Base-by-base conservation (phyloP, 352 stramenopile genomes). In the Pythium graminicola region DNA sequence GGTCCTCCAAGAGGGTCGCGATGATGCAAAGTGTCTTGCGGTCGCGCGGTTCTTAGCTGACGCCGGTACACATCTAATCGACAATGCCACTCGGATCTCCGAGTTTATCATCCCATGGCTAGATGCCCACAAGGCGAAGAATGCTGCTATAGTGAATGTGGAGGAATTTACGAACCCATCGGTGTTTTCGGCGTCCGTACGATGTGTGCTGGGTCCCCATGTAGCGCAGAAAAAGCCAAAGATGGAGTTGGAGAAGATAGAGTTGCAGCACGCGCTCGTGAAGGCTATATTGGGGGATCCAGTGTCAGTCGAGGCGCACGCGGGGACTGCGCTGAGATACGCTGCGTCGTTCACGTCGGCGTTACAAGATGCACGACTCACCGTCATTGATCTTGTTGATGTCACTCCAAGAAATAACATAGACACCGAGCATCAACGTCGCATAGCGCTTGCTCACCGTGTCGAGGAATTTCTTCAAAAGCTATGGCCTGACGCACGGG, bases 81-180 rank as follows among this genome's bases (percentile, higher is more conserved):
- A 60, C 22, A 74, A 70, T 1, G 39, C n/a, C 6, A 51, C 61
- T 33, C 66, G 70, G n/a, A 46, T 86, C 49, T 28, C 68, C 11
- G 49, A 33, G 14, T 85, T 87, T 45, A 13, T 89, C 16, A 78
- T 80, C 64, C 72, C 74, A 9, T 89, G 79, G 79, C 47, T 88
- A 8, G 45, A 45, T n/a, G 13, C 28, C 23, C 41, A 67, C 26
- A 45, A 48, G 32, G 24, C 31, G 22, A 45, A 39, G 19, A 35
- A 6, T 14, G 14, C 36, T 13, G 22, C 14, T 35, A 17, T 35
- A 4, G n/a, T 46, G 5, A 32, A 58, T 14, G 38, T 31, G 6
- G 51, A 54, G 2, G 27, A 60, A n/a, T 48, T 45, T 5, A 35
- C 36, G 50, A 27, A 40, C 29, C 52, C 39, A 17, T 54, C 56